A percentile compares a stretch with the other conserved stretches of the same genome.
These are phyloP conservation scores for Beauveria brongniartii DNA, from an alignment of 2,329 filamentous ascomycete genomes.

Conservation along the genomic window DNA sequence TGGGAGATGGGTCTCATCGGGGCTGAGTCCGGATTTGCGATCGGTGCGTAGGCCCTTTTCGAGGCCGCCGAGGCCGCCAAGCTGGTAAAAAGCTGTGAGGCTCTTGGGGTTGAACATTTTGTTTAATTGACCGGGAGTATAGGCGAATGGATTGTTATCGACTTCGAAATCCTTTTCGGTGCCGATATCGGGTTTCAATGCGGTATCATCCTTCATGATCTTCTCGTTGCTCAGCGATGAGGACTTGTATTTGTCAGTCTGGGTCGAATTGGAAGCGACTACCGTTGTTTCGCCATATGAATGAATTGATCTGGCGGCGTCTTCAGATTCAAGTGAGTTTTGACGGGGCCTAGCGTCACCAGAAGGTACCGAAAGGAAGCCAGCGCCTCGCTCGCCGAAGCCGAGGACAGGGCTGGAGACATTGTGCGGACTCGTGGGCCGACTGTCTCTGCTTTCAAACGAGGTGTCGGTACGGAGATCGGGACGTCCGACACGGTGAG, in stretches of 20 bases:
- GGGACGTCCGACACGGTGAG: conserved; percentile 19
- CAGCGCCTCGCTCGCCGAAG: conserved; percentile 39
- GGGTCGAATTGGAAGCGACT: conserved; percentile 35
- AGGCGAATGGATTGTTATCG: conserved; percentile 76
- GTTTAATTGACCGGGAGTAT: conserved; percentile 71
- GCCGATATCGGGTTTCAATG: conserved; percentile 66
- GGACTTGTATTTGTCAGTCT: conserved; percentile 31
- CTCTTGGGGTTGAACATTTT: conserved; percentile 90
- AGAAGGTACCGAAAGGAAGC: conserved; percentile 60
- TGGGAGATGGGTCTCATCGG: conserved; percentile 61
- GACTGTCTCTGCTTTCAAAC: conserved; percentile 58
- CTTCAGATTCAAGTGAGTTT: conserved; percentile 62
- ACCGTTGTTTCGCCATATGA: conserved; percentile 58
- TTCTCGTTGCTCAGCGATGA: conserved; percentile 38
- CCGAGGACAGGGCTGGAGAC: conserved; percentile 48
- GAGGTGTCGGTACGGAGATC: conserved; percentile 49
- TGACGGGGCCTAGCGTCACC: conserved; percentile 49
- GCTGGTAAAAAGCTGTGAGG: conserved; percentile 67
- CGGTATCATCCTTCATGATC: conserved; percentile 58
- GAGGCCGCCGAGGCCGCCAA: conserved; percentile 71
- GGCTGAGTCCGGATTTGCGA: conserved; percentile 62
- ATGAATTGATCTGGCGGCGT: conserved; percentile 49
- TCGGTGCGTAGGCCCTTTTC: conserved; percentile 72
- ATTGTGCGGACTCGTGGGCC: conserved; percentile 66
- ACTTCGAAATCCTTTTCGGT: conserved; percentile 70